Evolutionary conservation across 2,329 filamentous ascomycete genomes (phyloP).

Genomic region (Cladophialophora immunda): DNA sequence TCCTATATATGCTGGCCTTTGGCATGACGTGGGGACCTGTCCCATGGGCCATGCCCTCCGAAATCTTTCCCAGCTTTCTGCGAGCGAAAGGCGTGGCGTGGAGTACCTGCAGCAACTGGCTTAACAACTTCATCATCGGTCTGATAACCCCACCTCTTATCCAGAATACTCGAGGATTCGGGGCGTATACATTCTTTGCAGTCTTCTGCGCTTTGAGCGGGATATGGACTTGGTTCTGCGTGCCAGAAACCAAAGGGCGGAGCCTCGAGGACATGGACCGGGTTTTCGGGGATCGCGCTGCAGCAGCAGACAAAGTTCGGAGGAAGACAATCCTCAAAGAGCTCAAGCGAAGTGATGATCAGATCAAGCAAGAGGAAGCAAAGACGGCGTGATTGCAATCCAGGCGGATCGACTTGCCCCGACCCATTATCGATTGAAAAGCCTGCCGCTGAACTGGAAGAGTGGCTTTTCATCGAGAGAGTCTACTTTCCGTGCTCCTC

Average conservation of each 20-base stretch:
- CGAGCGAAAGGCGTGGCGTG: slow-evolving; percentile 73
- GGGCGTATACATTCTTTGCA: slow-evolving; percentile 68
- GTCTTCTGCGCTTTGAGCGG: slow-evolving; percentile 61
- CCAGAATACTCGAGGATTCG: slow-evolving; percentile 60
- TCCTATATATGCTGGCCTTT: slow-evolving; percentile 71
- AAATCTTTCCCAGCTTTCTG: slow-evolving; percentile 70
- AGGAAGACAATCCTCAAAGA: slow-evolving; percentile 18
- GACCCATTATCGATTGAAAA: neutral
- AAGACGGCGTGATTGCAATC: slow-evolving; percentile 3
- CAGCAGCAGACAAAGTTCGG: slow-evolving; percentile 10
- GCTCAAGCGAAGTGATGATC: slow-evolving; percentile 10
- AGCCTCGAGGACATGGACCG: slow-evolving; percentile 65
- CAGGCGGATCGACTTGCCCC: neutral
- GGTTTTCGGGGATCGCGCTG: slow-evolving; percentile 48
- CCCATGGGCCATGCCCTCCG: slow-evolving; percentile 55
- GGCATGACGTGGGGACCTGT: slow-evolving; percentile 62
- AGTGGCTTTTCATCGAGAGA: neutral
- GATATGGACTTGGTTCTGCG: slow-evolving; percentile 62
- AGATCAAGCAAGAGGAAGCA: neutral
- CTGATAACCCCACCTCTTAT: slow-evolving; percentile 72
- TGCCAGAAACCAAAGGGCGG: slow-evolving; percentile 66
- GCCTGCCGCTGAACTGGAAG: neutral
- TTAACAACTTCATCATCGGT: slow-evolving; percentile 71
- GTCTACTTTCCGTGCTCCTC: neutral
- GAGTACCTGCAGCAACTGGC: slow-evolving; percentile 70